Evolutionary conservation across 2,329 filamentous ascomycete species (phyloP), one percentile per base, ranked within the genome.

Genomic region (Apiospora saccharicola): DNA sequence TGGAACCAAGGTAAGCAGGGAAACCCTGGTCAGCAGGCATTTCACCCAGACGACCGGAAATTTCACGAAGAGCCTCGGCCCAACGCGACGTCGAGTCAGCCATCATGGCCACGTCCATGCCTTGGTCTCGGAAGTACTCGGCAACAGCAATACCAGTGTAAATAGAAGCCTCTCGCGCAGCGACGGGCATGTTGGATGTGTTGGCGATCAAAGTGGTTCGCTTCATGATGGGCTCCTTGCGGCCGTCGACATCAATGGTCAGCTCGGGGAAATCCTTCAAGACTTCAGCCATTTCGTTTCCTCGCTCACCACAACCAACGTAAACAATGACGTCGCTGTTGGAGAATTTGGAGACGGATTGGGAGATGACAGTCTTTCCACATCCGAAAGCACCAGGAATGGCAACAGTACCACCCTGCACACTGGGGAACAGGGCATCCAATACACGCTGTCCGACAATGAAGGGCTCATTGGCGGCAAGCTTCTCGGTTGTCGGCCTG

Each of bases 21-120:
- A 98, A 99, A 91, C 96, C 96, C 85, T 99, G 96, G 84, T 99
- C 96, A 83, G 96, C 96, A 85, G 96, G 96, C 96, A 99, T 99
- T 85, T 99, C 96, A 89, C 96, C 96, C 74, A 99, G 89, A 89
- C 96, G 96, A 88, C 96, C 96, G 46, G 96, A 99, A 83, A 99
- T 92, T 84, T 99, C 96, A 93, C 96, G 95, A 82, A 99, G 90
- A 81, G 96, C 96, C 87, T 99, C 96, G 75, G 96, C 96, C 96
- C 96, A 99, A 76, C 96, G 95, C 71, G 96, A 99, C 70, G 96
- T 93, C 22, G 96, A 98, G 85, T 99, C 96, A 75, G 96, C 96
- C 96, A 99, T 99, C 96, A 99, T 99, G 79, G 96, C 96, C 51
- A 99, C 96, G 82, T 98, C 90, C 85, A 98, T 96, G 75, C 96